Conservation (phyloP, 2,329 filamentous ascomycete genomes). For the Setomelanomma holmii region DNA sequence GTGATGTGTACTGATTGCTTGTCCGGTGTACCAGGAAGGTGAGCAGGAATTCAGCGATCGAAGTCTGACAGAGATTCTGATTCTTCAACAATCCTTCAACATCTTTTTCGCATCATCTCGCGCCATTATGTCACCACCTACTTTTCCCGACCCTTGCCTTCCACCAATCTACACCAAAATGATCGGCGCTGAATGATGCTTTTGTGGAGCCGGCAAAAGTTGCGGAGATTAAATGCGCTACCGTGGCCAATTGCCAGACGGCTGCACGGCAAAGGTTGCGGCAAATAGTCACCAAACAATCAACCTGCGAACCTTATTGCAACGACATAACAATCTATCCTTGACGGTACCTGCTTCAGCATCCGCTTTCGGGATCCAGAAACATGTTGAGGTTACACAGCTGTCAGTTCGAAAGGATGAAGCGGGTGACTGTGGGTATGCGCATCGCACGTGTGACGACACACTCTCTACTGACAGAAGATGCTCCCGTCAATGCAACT, state of each 20-base stretch:
- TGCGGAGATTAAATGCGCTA: background rate
- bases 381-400: background rate
- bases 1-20: conserved; percentile 43
- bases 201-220: background rate
- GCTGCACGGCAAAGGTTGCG: background rate
- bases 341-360: background rate
- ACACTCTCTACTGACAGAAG: too few relatives aligned
- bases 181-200: conserved; percentile 1
- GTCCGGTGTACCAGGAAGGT: too few relatives aligned
- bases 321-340: conserved; percentile 1
- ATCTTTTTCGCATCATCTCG: background rate
- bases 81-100: too few relatives aligned
- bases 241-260: conserved; percentile 1
- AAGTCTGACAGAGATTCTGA: too few relatives aligned
- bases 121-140: background rate
- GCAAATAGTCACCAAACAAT: background rate
- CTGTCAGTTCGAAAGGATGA: background rate
- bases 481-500: too few relatives aligned
- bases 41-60: too few relatives aligned
- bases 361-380: background rate
- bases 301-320: conserved; percentile 1
- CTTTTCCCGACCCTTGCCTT: background rate
- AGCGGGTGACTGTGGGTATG: too few relatives aligned
- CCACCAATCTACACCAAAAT: background rate
- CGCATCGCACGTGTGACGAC: too few relatives aligned